phyloP scores from a whole-genome alignment of 306 rosid genomes.

The Acacia acuminata region DNA sequence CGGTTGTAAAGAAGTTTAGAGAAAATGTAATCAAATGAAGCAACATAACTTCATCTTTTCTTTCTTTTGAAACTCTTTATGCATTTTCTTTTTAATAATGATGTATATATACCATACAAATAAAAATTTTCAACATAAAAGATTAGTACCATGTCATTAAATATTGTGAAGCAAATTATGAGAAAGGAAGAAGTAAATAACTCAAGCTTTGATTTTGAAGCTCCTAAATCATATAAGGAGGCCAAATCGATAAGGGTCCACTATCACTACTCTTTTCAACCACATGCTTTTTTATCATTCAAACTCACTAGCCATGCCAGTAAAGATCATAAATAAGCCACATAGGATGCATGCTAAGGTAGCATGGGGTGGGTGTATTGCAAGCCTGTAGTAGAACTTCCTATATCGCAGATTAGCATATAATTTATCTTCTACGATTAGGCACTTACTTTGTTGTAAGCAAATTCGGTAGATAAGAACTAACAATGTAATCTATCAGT shows the following conservation, averaged over 20 bases:
- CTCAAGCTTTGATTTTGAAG: neutral
- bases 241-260: neutral
- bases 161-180: neutral
- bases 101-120: neutral
- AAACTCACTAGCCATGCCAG: slow-evolving; percentile 3
- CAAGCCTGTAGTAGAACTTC: neutral
- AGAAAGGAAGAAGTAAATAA: neutral
- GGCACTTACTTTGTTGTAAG: neutral
- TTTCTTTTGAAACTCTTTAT: neutral
- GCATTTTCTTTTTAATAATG: neutral
- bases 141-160: neutral
- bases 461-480: neutral
- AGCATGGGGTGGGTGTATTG: neutral
- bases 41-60: neutral
- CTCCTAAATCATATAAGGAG: neutral
- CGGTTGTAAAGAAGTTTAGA: neutral
- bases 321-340: neutral
- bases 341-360: neutral
- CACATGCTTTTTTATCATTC: neutral
- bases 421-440: neutral
- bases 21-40: neutral
- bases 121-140: neutral
- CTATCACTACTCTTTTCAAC: neutral
- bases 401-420: neutral
- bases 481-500: neutral